Evolutionary conservation across 345 rosid genomes (phyloP), one percentile per base, ranked within the genome.

Genomic region (Gossypium raimondii): DNA sequence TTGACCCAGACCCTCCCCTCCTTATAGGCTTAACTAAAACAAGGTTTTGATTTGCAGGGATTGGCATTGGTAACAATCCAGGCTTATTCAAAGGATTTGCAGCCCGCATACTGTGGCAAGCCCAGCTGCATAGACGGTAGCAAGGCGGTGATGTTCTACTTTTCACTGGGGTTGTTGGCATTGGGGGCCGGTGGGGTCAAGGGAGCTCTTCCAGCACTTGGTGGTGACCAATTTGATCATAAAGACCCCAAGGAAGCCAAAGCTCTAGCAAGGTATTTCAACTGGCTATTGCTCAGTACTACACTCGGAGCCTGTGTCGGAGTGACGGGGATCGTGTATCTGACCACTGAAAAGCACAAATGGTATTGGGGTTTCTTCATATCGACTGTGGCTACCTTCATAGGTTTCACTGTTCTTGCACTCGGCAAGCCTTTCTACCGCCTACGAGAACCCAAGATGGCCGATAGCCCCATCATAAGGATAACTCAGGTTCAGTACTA

Each of bases 301-400:
- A 82, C 83, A 1, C 9, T 81, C 13, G 91, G 89, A 13, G 86
- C 84, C 16, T 51, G 62, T 1, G 41, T 86, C 0, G 91, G 93
- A 29, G 87, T 89, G 63, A 85, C 93, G 0, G 82, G 43, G 24
- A 77, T 87, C 13, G 91, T 86, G 27, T 83, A 79, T 69, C 73
- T 86, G 24, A 87, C 78, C 62, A 74, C 71, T 0, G 68, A 81
- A 38, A 72, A 63, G 41, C 69, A 59, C 17, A 63, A 55, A n/a
- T 89, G 93, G 91, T 76, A 70, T 53, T 82, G 75, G 81, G 93
- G 88, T 3, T 87, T 87, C 62, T 25, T 86, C 55, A 82, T 85
- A 22, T 64, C 85, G 4, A 74, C 85, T 3, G 56, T 85, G 2
- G 80, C 62, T 12, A 45, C 86, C 29, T 72, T 80, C 25, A 3